Base-by-base conservation (phyloP, 305 asterid species). In the Solanum hybrid region DNA sequence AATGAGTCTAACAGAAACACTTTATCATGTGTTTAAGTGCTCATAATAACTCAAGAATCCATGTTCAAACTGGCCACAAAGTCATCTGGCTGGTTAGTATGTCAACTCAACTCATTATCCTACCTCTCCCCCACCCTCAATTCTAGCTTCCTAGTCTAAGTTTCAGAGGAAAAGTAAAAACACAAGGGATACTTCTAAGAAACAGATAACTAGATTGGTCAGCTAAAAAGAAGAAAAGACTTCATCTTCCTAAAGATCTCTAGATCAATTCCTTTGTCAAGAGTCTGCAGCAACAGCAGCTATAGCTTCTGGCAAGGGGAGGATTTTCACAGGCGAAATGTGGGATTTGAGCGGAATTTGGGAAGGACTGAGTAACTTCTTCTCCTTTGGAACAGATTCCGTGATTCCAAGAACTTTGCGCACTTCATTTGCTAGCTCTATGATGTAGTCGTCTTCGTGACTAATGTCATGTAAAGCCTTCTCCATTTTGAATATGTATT, bases 391-490 rank as follows among this genome's bases (percentile, higher is more conserved):
- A 46, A 90, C 35, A 35, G 94, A 89, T 3, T 91, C 95, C 11
- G 83, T 87, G 6, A 91, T 78, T 29, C 92, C 94, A 10, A 97
- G 95, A 42, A 94, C 95, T 88, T 94, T 96, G 69, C 99, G 96
- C 89, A 97, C 99, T 93, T 94, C 99, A 88, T 95, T 96, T 67
- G 99, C 99, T 80, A 97, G 94, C 92, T 95, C 98, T 37, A 95
- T 95, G 12, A 97, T 92, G 79, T 94, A 94, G 81, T 95, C 97
- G 6, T 97, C 99, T 89, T 96, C 97, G 39, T 96, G 99, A 18
- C 96, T 97, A 51, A 97, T 95, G 88, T 97, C 95, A 90, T 82
- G 92, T 92, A 95, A 86, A 86, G 97, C 97, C 88, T 94, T 94
- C 92, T 94, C 97, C n/a, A n/a, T n/a, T n/a, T n/a, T n/a, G n/a